These are phyloP conservation scores for Pseudogymnoascus sp. DNA, from an alignment of 2,329 filamentous ascomycete species.

Conservation along the genomic window DNA sequence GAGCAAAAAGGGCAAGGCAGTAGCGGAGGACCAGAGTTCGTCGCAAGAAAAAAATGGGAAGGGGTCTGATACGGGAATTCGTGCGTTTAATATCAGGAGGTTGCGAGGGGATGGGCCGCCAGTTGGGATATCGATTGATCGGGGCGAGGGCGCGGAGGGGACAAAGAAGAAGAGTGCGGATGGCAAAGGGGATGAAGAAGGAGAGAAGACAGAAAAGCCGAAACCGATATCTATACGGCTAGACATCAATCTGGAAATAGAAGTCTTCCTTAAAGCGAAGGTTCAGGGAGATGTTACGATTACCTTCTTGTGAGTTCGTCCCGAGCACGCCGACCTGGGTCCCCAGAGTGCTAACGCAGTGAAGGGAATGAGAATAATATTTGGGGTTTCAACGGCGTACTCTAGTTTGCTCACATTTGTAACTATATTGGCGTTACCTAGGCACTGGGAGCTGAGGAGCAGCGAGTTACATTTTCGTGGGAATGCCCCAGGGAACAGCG, in stretches of 20 bases:
- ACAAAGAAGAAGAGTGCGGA: not conserved
- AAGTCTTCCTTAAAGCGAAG: constrained; percentile 71
- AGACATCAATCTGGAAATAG: constrained; percentile 70
- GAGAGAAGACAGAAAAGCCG: constrained; percentile 36
- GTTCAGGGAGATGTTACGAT: constrained; percentile 78
- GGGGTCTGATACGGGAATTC: constrained; percentile 20
- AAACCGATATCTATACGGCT: constrained; percentile 63
- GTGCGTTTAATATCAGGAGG: constrained; percentile 23
- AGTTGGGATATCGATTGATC: constrained; percentile 17
- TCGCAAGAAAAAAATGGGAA: not conserved
- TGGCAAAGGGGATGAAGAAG: constrained; percentile 34
- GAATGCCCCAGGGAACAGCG: not conserved
- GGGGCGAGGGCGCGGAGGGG: constrained; percentile 18
- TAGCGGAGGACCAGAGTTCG: not conserved
- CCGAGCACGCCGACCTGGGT: not conserved
- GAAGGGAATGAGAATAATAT: not conserved
- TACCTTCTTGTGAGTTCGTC: constrained; percentile 23
- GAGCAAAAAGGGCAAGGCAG: not conserved
- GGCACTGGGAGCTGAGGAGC: not conserved
- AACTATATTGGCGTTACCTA: not conserved
- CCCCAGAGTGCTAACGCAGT: not conserved
- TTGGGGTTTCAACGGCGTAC: not conserved
- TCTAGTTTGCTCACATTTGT: not conserved
- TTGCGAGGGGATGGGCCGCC: constrained; percentile 18
- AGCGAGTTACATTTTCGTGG: not conserved